Base-by-base conservation (phyloP, 1,284 basidiomycete species). In the Xerocomus nothofagi region DNA sequence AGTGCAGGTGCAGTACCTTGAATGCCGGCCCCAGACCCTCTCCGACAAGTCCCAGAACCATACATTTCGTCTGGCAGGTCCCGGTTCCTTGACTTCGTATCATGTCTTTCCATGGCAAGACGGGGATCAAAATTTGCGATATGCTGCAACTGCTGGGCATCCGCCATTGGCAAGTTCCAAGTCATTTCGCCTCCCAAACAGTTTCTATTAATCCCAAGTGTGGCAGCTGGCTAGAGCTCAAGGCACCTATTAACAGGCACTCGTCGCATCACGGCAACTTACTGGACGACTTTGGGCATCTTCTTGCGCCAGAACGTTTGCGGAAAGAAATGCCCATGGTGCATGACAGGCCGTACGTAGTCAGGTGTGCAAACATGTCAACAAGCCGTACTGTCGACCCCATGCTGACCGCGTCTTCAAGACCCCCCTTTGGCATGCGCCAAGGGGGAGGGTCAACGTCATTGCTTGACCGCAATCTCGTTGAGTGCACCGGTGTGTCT, bases 101-200 rank as follows among this genome's bases (percentile, higher is more conserved):
- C 30, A 18, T 24, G 20, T 33, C 6, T 6, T 34, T 17, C 17
- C 4, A 17, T 11, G 57, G n/a, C n/a, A n/a, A n/a, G n/a, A 60
- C 59, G 62, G 59, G 60, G 62, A 63, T 65, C 62, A 65, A 46
- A 51, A 47, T 30, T 44, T 36, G 40, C 27, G 41, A 45, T 29
- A 31, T 30, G n/a, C 20, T 24, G 2, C n/a, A n/a, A n/a, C 24
- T n/a, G 32, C 38, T 46, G 20, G 23, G 37, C 17, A n/a, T 24
- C 54, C 39, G n/a, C 23, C 42, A 55, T 51, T 47, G 51, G 44
- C 44, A 58, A 40, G 14, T 33, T 11, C 2, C 38, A 27, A 10
- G 5, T 49, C 59, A 62, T 55, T 65, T 60, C 62, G 60, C 62
- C 44, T 65, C 59, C 57, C 39, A 50, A 23, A n/a, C 1, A 18